Conservation (phyloP, 2,329 filamentous ascomycete species). For the Chrysoporthe austroafricana region DNA sequence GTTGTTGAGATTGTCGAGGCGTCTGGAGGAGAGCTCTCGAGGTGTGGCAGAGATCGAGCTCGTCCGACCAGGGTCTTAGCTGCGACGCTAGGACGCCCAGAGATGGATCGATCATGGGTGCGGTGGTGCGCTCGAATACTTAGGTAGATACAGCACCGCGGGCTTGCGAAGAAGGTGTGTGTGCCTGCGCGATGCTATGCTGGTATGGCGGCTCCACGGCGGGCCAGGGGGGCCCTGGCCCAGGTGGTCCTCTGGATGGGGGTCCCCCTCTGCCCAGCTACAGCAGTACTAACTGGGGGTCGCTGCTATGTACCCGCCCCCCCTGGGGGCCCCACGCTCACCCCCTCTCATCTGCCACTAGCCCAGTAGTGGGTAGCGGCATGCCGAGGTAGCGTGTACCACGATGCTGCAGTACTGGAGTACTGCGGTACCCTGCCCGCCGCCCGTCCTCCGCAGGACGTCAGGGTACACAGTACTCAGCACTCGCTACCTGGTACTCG, state of each 20-base stretch:
- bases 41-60: conserved; percentile 24
- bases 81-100: conserved; percentile 23
- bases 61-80: conserved; percentile 22
- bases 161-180: not conserved
- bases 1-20: conserved; percentile 1
- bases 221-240: conserved; percentile 21
- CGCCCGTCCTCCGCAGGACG: no score
- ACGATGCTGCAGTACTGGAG: not conserved
- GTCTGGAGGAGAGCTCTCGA: conserved; percentile 11
- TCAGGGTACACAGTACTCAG: no score
- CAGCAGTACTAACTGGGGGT: no score
- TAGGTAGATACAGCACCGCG: conserved; percentile 2
- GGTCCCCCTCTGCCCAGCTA: no score
- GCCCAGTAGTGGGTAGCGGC: not conserved
- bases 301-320: not conserved
- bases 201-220: conserved; percentile 20
- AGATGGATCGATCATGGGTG: conserved; percentile 16
- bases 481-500: no score
- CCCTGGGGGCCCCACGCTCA: not conserved
- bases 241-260: conserved; percentile 2
- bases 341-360: not conserved
- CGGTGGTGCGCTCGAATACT: not conserved
- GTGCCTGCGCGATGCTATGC: not conserved
- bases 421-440: not conserved
- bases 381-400: not conserved